Base-by-base conservation (phyloP, 495 filamentous ascomycete genomes). In the Cairneyella variabilis region DNA sequence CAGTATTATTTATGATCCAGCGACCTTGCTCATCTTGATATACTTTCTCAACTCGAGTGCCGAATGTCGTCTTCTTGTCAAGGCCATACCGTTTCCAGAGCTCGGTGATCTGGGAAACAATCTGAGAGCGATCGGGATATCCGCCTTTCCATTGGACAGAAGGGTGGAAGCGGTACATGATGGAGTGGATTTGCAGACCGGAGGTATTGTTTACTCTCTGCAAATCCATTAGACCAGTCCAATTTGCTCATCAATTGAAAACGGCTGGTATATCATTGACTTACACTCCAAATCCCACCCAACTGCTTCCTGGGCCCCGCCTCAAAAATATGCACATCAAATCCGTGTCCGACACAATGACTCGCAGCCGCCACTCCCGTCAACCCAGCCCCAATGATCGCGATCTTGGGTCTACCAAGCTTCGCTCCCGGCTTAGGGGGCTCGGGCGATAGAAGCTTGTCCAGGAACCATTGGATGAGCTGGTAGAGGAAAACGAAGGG, bases 141-240 rank as follows among this genome's bases (percentile, higher is more conserved):
- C 86, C 85, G 12, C 69, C 68, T n/a, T 74, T 69, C 79, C 87
- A 93, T 45, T 74, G 71, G 2, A 95, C 79, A 0, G 85, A 88
- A 0, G 89, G 90, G 53, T 91, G 88, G 66, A 93, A 95, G 26
- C 90, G 81, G 67, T 91, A 93, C 89, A 93, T 91, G 53, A 91
- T 69, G 37, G 83, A 88, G 64, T 93, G 86, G 32, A 93, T 89
- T 58, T 93, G 89, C 0, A 93, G 77, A 37, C 84, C 77, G 1
- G 86, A 90, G 9, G 89, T 91, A 53, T 85, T 88, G 72, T 91
- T 91, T 36, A 92, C 89, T 70, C 79, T 77, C 83, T 90, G 36
- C 16, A 14, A 38, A 3, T 9, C 17, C 17, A 17, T 39, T 54
- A 38, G 36, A 51, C 26, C 41, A 23, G 23, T n/a, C n/a, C n/a